A percentile compares a stretch with the other conserved stretches of the same genome.
Evolutionary conservation across 2,329 filamentous ascomycete genomes (phyloP).

Genomic region (Fusarium sp.): DNA sequence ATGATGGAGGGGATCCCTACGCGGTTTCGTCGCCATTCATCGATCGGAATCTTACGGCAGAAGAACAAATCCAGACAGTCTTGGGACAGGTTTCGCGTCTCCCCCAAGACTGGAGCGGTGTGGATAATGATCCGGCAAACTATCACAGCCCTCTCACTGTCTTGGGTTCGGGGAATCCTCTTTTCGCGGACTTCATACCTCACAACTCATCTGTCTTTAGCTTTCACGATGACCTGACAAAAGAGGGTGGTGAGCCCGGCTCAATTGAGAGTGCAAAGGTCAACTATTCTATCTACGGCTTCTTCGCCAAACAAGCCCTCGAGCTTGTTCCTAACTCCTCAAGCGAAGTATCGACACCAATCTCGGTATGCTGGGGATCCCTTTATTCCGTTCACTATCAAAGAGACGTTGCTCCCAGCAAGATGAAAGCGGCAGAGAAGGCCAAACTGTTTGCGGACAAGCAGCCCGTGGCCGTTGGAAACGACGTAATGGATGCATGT

Average conservation of each 20-base stretch:
- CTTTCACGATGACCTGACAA: neutral
- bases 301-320: neutral
- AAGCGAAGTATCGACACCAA: neutral
- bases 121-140: neutral
- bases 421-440: neutral
- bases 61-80: neutral
- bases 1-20: neutral
- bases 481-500: neutral
- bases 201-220: neutral
- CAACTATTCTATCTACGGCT: neutral
- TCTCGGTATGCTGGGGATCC: neutral
- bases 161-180: neutral
- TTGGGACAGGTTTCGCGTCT: neutral
- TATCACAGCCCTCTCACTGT: neutral
- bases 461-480: neutral
- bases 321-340: neutral
- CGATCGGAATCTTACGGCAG: neutral
- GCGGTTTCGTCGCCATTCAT: neutral
- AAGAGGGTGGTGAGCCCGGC: neutral
- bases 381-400: neutral
- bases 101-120: neutral
- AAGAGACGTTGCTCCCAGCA: neutral
- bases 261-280: neutral
- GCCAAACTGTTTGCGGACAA: neutral
- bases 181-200: neutral